phyloP scores from a whole-genome alignment of 228 moss, liverwort and hornwort species.

The Sphagnum fallax region DNA sequence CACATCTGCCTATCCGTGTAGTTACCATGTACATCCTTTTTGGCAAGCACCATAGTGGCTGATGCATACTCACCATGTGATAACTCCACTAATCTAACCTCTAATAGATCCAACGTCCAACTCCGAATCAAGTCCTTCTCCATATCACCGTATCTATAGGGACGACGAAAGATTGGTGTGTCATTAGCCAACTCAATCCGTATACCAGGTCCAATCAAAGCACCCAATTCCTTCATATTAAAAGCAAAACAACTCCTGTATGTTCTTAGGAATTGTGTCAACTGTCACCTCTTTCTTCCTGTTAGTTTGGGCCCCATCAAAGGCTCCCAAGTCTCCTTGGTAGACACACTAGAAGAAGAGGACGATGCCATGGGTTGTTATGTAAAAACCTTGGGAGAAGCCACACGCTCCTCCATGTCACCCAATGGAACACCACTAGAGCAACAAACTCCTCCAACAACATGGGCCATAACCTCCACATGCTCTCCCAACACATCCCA shows the following conservation, averaged over 20 bases:
- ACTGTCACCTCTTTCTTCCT: neutral
- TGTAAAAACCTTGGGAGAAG: neutral
- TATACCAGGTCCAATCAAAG: neutral
- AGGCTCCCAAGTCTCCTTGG: neutral
- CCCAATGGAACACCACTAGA: no score
- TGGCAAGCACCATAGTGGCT: neutral
- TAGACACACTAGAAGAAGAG: neutral
- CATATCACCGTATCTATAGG: slow-evolving; percentile 3
- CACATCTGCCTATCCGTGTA: neutral
- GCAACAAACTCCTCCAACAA: no score
- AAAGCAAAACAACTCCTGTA: slow-evolving; percentile 7
- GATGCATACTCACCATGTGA: neutral
- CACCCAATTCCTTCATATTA: neutral
- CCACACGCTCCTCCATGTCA: no score
- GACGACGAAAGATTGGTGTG: neutral
- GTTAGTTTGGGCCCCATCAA: neutral
- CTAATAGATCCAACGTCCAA: neutral
- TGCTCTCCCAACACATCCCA: no score
- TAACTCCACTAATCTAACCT: neutral
- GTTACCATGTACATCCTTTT: neutral
- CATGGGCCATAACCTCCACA: no score
- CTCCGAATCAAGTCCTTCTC: neutral
- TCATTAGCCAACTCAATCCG: neutral
- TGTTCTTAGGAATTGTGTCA: no score
- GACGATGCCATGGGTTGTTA: neutral